Evolutionary conservation across 2,329 filamentous ascomycete genomes (phyloP).

Genomic region (Cladosporium sphaerospermum): DNA sequence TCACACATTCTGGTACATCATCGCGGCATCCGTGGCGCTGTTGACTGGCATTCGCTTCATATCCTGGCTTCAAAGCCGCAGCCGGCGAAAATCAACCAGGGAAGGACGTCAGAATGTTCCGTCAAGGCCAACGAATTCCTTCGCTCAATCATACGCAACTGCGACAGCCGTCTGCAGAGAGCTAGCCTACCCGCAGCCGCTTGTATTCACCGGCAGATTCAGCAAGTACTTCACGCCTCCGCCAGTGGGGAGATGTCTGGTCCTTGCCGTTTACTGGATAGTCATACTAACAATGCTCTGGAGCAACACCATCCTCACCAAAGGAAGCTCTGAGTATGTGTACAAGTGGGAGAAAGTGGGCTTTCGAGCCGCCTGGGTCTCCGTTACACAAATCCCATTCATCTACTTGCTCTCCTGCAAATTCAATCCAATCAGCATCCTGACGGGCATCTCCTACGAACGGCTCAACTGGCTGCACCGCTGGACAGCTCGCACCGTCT

Average conservation of each 20-base stretch:
- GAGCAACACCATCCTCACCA: constrained; percentile 24
- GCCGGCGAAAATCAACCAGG: constrained; percentile 12
- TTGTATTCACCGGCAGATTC: constrained; percentile 25
- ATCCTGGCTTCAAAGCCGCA: constrained; percentile 14
- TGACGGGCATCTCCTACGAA: constrained; percentile 45
- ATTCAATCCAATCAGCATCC: constrained; percentile 42
- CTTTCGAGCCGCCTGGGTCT: constrained; percentile 62
- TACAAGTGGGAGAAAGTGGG: constrained; percentile 53
- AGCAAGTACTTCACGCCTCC: constrained; percentile 28
- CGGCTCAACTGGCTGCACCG: constrained; percentile 49
- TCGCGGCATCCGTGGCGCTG: constrained; percentile 22
- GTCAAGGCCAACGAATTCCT: constrained; percentile 19
- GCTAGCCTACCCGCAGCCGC: constrained; percentile 24
- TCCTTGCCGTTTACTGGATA: constrained; percentile 27
- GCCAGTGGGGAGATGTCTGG: constrained; percentile 25
- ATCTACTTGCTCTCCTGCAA: constrained; percentile 47
- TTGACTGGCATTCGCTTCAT: constrained; percentile 17
- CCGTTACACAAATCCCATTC: constrained; percentile 58
- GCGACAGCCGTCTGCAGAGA: constrained; percentile 22
- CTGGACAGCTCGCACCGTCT: constrained; percentile 46
- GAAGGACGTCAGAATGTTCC: constrained; percentile 15
- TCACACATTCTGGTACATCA: constrained; percentile 26
- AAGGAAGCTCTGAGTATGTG: constrained; percentile 22
- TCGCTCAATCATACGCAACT: constrained; percentile 25
- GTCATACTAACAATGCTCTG: constrained; percentile 26